These are phyloP conservation scores for Fusarium pseudonygamai DNA, from an alignment of 2,329 filamentous ascomycete species.

Conservation along the genomic window DNA sequence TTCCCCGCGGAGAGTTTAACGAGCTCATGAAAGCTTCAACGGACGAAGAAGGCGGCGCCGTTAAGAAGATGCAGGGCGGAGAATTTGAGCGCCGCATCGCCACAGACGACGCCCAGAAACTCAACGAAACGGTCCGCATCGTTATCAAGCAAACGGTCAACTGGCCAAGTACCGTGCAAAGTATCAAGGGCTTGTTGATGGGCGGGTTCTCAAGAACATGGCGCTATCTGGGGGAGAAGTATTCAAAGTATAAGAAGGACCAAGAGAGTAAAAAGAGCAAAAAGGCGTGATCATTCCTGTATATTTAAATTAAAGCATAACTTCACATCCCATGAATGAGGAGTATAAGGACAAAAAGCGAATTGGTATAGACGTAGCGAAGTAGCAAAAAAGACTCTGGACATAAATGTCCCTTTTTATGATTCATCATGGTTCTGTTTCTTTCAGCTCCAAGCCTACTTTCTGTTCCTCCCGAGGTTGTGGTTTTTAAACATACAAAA, in stretches of 20 bases:
- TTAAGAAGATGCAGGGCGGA: constrained; percentile 80
- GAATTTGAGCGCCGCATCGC: constrained; percentile 89
- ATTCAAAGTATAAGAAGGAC: constrained; percentile 68
- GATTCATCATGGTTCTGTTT: constrained; percentile 16
- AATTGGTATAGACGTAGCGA: constrained; percentile 27
- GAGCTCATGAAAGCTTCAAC: constrained; percentile 81
- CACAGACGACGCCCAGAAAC: constrained; percentile 69
- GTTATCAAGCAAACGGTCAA: constrained; percentile 88
- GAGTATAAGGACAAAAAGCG: constrained; percentile 17
- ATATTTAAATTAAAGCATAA: not conserved
- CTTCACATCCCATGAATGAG: not conserved
- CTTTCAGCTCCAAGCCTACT: not conserved
- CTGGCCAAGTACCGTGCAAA: constrained; percentile 93
- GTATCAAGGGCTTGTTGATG: constrained; percentile 83
- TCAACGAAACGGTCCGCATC: constrained; percentile 75
- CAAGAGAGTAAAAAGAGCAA: constrained; percentile 42
- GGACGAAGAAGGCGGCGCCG: constrained; percentile 73
- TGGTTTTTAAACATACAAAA: constrained; percentile 6
- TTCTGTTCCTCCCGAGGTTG: constrained; percentile 10
- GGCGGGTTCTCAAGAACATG: constrained; percentile 75
- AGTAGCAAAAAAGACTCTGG: not conserved
- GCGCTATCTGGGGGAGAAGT: constrained; percentile 86
- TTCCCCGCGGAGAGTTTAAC: constrained; percentile 84
- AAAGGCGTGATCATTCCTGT: constrained; percentile 17
- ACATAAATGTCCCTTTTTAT: constrained; percentile 19